Percentiles rank a stretch among this genome's conserved stretches.
phyloP scores from a whole-genome alignment of 2,329 filamentous ascomycete species.

The Trichothecium roseum region DNA sequence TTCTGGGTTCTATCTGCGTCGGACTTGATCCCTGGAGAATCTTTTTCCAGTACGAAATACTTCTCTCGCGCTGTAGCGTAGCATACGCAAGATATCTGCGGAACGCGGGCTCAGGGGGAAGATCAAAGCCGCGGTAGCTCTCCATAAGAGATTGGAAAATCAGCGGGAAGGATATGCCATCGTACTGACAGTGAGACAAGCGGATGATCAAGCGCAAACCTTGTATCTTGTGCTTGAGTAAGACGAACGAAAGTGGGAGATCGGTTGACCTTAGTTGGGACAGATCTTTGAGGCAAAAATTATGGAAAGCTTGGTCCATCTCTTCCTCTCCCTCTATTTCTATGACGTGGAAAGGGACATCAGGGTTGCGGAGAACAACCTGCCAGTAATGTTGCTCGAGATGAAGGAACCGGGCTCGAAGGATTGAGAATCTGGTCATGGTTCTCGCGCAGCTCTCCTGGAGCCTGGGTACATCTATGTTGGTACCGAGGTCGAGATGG shows the following conservation, averaged over 20 bases:
- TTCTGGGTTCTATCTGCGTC: constrained; percentile 8
- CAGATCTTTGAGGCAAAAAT: constrained; percentile 1
- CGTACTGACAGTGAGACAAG: constrained; percentile 38
- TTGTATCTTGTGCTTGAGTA: constrained; percentile 8
- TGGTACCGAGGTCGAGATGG: constrained; percentile 6
- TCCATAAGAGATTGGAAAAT: constrained; percentile 25
- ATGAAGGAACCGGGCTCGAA: constrained; percentile 8
- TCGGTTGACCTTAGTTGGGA: no score
- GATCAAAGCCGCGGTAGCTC: constrained; percentile 18
- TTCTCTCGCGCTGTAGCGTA: not conserved
- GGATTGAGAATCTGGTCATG: constrained; percentile 7
- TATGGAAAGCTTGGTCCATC: not conserved
- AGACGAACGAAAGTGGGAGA: constrained; percentile 4
- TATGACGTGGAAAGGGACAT: constrained; percentile 5
- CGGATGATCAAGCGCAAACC: constrained; percentile 11
- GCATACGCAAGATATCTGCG: constrained; percentile 5
- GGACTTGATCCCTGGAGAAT: constrained; percentile 27
- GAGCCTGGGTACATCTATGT: constrained; percentile 7
- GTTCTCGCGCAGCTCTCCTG: not conserved
- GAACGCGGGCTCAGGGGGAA: constrained; percentile 19
- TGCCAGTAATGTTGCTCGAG: constrained; percentile 8
- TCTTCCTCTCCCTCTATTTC: constrained; percentile 6
- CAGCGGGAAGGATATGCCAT: constrained; percentile 31
- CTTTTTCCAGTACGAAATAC: constrained; percentile 29
- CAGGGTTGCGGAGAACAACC: constrained; percentile 4